Percentiles rank a stretch among this genome's conserved stretches.
phyloP scores from a whole-genome alignment of 148 eudicot genomes.

The Arbutus unedo region DNA sequence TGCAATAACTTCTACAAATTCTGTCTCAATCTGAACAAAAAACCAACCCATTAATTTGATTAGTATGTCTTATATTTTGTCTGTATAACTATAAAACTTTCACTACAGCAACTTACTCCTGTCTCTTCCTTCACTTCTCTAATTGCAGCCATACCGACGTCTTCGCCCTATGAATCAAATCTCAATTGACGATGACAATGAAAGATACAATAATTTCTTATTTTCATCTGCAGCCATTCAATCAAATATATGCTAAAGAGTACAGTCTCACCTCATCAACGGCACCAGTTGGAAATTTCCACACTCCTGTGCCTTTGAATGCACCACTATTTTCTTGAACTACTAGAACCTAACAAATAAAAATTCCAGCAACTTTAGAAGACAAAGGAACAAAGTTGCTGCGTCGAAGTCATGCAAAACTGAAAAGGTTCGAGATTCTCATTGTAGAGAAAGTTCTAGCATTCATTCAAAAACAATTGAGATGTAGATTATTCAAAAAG shows the following conservation, averaged over 20 bases:
- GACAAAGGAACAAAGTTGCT: no score
- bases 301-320: constrained; percentile 38
- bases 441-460: no score
- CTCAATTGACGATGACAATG: neutral
- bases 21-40: constrained; percentile 52
- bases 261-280: constrained; percentile 29
- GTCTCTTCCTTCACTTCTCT: constrained; percentile 7
- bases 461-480: no score
- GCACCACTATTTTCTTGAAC: neutral
- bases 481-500: no score
- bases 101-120: neutral
- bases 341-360: neutral
- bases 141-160: neutral
- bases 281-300: constrained; percentile 71
- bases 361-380: neutral
- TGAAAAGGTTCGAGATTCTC: no score
- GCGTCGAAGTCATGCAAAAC: no score
- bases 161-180: neutral
- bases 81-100: neutral
- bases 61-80: neutral
- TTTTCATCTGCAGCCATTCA: neutral
- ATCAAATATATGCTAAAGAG: neutral
- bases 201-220: neutral
- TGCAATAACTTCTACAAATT: constrained; percentile 60
- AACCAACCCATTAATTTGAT: neutral